A percentile compares a stretch with the other conserved stretches of the same genome.
phyloP scores from a whole-genome alignment of 2,329 filamentous ascomycete genomes.

The Cadophora luteo-olivacea region DNA sequence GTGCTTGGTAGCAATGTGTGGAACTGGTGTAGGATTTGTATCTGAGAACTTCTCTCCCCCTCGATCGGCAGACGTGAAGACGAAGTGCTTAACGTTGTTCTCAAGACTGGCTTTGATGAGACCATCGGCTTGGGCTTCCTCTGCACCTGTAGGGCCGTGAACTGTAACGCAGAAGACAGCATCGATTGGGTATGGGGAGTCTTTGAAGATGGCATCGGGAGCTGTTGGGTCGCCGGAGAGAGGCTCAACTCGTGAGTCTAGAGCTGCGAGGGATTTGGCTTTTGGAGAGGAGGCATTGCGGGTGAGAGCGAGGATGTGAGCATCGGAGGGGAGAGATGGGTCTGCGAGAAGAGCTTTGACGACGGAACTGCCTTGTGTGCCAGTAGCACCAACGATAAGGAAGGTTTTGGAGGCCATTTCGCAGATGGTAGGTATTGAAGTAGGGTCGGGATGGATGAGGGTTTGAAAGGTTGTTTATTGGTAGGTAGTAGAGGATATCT shows the following conservation, averaged over 20 bases:
- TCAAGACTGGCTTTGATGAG: slow-evolving; percentile 64
- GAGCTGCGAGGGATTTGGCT: slow-evolving; percentile 51
- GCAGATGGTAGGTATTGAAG: slow-evolving; percentile 10
- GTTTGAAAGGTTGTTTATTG: background rate
- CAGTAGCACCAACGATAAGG: slow-evolving; percentile 46
- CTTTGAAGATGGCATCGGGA: slow-evolving; percentile 53
- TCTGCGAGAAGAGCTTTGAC: slow-evolving; percentile 47
- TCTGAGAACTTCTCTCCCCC: slow-evolving; percentile 59
- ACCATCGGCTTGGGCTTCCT: slow-evolving; percentile 62
- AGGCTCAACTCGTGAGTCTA: slow-evolving; percentile 54
- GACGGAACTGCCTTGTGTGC: slow-evolving; percentile 46
- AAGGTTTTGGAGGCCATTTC: slow-evolving; percentile 45
- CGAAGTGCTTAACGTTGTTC: slow-evolving; percentile 62
- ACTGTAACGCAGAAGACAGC: slow-evolving; percentile 59
- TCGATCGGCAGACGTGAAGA: slow-evolving; percentile 70
- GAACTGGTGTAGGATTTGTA: slow-evolving; percentile 59
- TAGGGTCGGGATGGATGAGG: background rate
- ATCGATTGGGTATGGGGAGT: slow-evolving; percentile 52
- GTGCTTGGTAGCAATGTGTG: slow-evolving; percentile 68
- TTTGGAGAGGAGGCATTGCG: slow-evolving; percentile 58
- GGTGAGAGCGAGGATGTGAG: slow-evolving; percentile 56
- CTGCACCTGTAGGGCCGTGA: slow-evolving; percentile 43
- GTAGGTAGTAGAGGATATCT: background rate
- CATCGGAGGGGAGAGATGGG: slow-evolving; percentile 28
- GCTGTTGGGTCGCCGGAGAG: slow-evolving; percentile 60